Evolutionary conservation across 1,284 basidiomycete genomes (phyloP).

Genomic region (Blastosporella zonata): DNA sequence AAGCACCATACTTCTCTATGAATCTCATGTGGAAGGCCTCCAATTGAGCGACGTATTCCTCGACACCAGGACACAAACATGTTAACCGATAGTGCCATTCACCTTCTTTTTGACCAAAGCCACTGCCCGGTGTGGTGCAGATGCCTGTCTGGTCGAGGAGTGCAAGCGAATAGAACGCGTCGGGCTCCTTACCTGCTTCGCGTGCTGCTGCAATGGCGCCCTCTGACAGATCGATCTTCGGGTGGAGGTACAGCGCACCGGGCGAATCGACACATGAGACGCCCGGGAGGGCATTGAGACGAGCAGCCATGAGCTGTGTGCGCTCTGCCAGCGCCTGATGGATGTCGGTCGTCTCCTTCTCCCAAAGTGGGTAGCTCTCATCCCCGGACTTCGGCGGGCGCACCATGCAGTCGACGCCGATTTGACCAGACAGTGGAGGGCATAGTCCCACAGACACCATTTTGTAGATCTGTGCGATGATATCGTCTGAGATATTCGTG

Average conservation of each 20-base stretch:
- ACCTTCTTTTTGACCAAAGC: constrained; percentile 88
- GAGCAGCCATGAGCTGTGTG: constrained; percentile 68
- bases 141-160: constrained; percentile 89
- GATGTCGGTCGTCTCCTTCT: constrained; percentile 77
- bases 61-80: constrained; percentile 87
- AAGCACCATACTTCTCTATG: constrained; percentile 60
- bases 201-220: constrained; percentile 74
- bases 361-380: constrained; percentile 75
- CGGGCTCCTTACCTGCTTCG: constrained; percentile 73
- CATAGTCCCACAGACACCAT: constrained; percentile 92
- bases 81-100: constrained; percentile 88
- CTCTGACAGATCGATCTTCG: constrained; percentile 40
- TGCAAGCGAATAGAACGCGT: constrained; percentile 84
- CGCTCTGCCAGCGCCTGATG: constrained; percentile 73
- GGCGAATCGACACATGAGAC: constrained; percentile 86
- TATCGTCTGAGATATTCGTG: constrained; percentile 72
- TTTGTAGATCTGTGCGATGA: constrained; percentile 89
- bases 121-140: constrained; percentile 88
- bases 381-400: constrained; percentile 78
- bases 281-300: constrained; percentile 76
- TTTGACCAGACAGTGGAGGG: constrained; percentile 85
- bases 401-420: constrained; percentile 89
- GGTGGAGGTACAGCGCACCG: constrained; percentile 55
- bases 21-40: constrained; percentile 84
- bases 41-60: constrained; percentile 84